A percentile compares a stretch with the other conserved stretches of the same genome.
Evolutionary conservation across 371 early-diverging fungal genomes (phyloP).

Genomic region (Mucor irregularis): DNA sequence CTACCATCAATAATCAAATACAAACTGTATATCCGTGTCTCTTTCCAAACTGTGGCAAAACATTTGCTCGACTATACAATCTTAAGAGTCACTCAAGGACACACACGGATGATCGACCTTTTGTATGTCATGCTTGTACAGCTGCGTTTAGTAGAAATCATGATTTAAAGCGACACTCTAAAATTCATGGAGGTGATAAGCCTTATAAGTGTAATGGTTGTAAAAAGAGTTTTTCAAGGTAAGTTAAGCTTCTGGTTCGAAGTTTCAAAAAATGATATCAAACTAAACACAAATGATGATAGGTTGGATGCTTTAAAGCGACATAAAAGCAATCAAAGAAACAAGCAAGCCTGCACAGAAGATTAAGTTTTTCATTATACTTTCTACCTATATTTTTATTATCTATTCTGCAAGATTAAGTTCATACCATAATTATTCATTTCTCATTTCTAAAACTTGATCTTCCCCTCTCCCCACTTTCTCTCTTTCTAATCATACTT

Average conservation of each 20-base stretch:
- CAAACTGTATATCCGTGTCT: slow-evolving; percentile 64
- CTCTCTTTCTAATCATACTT: neutral
- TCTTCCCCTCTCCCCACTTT: neutral
- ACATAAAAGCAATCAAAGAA: slow-evolving; percentile 52
- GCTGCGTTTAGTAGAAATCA: slow-evolving; percentile 86
- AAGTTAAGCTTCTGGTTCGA: neutral
- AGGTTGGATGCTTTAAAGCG: slow-evolving; percentile 56
- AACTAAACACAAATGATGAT: neutral
- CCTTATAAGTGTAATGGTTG: slow-evolving; percentile 82
- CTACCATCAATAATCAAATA: slow-evolving; percentile 49
- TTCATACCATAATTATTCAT: neutral
- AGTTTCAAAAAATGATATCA: neutral
- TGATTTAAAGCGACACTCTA: slow-evolving; percentile 84
- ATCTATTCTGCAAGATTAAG: too few species aligned
- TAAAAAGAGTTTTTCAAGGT: slow-evolving; percentile 75
- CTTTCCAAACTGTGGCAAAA: slow-evolving; percentile 71
- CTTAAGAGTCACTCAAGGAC: slow-evolving; percentile 81
- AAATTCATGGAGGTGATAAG: slow-evolving; percentile 85
- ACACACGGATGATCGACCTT: slow-evolving; percentile 81
- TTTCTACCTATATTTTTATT: too few species aligned
- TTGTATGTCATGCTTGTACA: slow-evolving; percentile 71
- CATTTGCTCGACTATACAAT: slow-evolving; percentile 77
- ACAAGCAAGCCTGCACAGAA: slow-evolving; percentile 36
- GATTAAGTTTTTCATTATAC: neutral
- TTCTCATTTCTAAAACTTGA: neutral